phyloP scores from a whole-genome alignment of 108 stramenopile genomes.

The Nitzschia inconspicua region DNA sequence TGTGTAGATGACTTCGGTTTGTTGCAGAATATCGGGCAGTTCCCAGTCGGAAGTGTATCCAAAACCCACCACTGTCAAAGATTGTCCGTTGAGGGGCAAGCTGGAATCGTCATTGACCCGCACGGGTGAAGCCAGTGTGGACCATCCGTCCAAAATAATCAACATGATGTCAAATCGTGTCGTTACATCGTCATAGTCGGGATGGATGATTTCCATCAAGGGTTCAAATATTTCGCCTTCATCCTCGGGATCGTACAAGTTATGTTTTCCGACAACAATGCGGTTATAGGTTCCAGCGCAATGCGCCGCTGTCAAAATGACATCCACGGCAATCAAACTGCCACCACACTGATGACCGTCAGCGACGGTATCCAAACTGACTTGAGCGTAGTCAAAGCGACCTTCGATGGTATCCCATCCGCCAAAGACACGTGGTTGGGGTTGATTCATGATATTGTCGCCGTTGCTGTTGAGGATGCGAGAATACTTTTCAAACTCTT shows the following conservation, averaged over 20 bases:
- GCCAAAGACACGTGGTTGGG: constrained; percentile 50
- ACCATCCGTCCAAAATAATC: constrained; percentile 21
- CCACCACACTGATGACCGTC: constrained; percentile 57
- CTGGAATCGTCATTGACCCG: constrained; percentile 12
- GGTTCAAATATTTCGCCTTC: constrained; percentile 16
- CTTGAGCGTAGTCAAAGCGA: constrained; percentile 43
- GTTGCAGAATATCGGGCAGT: constrained; percentile 22
- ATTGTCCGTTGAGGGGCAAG: constrained; percentile 1
- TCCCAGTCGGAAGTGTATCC: constrained; percentile 15
- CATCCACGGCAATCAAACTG: constrained; percentile 51
- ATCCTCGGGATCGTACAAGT: constrained; percentile 15
- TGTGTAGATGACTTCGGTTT: constrained; percentile 30
- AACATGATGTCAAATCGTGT: constrained; percentile 51
- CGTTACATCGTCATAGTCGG: constrained; percentile 27
- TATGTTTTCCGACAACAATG: constrained; percentile 34
- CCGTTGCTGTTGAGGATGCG: no score
- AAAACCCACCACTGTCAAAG: constrained; percentile 34
- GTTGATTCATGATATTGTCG: no score
- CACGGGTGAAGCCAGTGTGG: constrained; percentile 8
- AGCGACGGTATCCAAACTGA: constrained; percentile 17
- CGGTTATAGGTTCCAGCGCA: constrained; percentile 28
- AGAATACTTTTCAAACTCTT: no score
- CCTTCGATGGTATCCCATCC: constrained; percentile 26
- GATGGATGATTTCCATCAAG: constrained; percentile 39
- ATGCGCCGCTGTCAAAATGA: constrained; percentile 69